Base-by-base conservation (phyloP, 129 eudicot genomes). In the Flaveria robusta region DNA sequence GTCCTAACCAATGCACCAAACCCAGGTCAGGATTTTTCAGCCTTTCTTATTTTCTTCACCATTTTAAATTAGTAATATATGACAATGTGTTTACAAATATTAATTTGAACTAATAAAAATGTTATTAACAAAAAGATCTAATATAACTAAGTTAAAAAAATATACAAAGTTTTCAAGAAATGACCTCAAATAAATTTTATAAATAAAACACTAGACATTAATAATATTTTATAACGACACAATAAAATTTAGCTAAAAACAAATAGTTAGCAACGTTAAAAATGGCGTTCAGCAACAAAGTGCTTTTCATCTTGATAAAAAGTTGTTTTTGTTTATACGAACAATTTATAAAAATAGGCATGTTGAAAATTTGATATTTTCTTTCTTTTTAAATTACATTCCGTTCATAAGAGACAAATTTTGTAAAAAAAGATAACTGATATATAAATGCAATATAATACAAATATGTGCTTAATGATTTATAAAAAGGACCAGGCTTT, bases 181-280 rank as follows among this genome's bases (percentile, higher is more conserved):
- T 22, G 16, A 22, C 13, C 12, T 9, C 19, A 34, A 34, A 34
- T 34, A 58, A 23, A 2, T 58, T 23, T 58, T 58, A 23, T 58
- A 23, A 23, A 11, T 18, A 23, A 9, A 22, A 60, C 67, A 59
- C 39, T 23, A 59, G 9, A 59, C 39, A 13, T 26, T 26, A 26
- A 14, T 60, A 60, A 60, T 15, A 14, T 26, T 24, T 59, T 23
- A 26, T 23, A 26, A 59, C 2, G 18, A 59, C 13, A 59, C 18
- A 11, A 4, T 22, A 60, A 60, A 9, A 60, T 60, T 60, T 60
- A 10, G 14, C 67, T 0, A 9, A 6, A 26, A 26, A 60, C 5
- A 24, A 60, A 60, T 19, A 60, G 6, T 60, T 60, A 60, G 67
- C 67, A 60, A 26, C 14, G 19, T 60, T 60, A 5, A 60, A 58